Conservation (phyloP, 306 rosid genomes). For the Delonix regia region DNA sequence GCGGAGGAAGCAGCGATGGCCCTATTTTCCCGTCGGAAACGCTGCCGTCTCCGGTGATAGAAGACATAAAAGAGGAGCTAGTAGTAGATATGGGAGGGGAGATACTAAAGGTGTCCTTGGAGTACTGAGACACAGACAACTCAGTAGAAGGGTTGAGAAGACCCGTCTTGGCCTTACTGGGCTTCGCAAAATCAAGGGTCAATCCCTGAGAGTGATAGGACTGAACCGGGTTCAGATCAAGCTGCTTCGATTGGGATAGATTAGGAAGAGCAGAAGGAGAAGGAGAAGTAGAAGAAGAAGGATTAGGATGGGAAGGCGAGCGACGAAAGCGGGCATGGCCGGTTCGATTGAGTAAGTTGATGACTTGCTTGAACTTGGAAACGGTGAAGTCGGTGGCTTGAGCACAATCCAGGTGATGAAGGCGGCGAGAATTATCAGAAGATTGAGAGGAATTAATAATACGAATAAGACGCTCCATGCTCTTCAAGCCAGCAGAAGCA, state of each 20-base stretch:
- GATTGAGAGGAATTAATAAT: slow-evolving; percentile 47
- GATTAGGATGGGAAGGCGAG: slow-evolving; percentile 42
- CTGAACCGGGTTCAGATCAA: background rate
- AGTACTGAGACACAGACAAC: slow-evolving; percentile 2
- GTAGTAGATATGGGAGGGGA: slow-evolving; percentile 72
- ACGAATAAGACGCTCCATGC: slow-evolving; percentile 72
- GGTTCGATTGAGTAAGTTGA: slow-evolving; percentile 69
- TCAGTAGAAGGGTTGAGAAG: background rate
- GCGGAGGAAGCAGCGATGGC: slow-evolving; percentile 37
- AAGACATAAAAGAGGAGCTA: slow-evolving; percentile 58
- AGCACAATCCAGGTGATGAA: slow-evolving; percentile 51
- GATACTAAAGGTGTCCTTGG: slow-evolving; percentile 34
- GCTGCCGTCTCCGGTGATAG: slow-evolving; percentile 76
- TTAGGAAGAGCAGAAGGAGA: background rate
- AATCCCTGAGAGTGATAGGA: slow-evolving; percentile 1
- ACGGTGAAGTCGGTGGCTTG: slow-evolving; percentile 75
- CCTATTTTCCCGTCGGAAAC: slow-evolving; percentile 68
- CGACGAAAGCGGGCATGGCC: slow-evolving; percentile 95
- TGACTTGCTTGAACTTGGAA: slow-evolving; percentile 66
- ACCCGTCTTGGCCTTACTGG: background rate
- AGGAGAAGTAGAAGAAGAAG: background rate
- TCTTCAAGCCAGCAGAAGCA: slow-evolving; percentile 64
- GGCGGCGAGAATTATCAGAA: slow-evolving; percentile 20
- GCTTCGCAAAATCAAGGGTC: slow-evolving; percentile 37
- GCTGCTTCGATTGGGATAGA: background rate